Percentiles rank a stretch among this genome's conserved stretches.
Conservation (phyloP, 176 grass and related monocot species). For the Leersia perrieri region DNA sequence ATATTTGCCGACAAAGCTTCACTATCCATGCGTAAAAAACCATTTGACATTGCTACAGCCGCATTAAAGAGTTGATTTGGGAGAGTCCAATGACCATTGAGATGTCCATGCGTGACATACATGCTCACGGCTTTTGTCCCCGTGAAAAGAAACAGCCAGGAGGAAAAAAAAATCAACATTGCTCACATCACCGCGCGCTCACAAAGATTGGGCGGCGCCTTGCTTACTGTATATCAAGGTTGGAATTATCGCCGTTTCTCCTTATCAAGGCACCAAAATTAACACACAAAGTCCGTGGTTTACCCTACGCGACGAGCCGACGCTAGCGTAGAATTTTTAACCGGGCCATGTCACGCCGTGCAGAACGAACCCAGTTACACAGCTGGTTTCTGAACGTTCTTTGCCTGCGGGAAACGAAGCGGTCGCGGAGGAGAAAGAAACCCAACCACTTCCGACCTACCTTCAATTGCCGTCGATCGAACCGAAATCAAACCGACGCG, state of each 20-base stretch:
- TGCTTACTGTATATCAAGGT: constrained; percentile 33
- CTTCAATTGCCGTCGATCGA: constrained; percentile 39
- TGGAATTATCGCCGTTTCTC: not conserved
- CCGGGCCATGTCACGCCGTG: not conserved
- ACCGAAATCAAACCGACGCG: not conserved
- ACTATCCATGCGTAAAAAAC: constrained; percentile 14
- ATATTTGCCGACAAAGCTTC: not conserved
- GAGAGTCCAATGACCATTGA: not conserved
- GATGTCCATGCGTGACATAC: not conserved
- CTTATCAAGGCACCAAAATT: not conserved
- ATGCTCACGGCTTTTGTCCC: constrained; percentile 14
- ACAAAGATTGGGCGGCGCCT: not conserved
- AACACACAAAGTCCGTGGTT: not conserved
- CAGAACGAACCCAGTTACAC: not conserved
- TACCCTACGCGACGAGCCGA: constrained; percentile 7
- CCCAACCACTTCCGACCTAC: constrained; percentile 41
- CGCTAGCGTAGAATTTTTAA: not conserved
- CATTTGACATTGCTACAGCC: not conserved
- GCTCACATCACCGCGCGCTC: not conserved
- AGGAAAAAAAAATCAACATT: not conserved
- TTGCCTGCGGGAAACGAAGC: constrained; percentile 21
- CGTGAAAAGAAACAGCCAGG: not conserved
- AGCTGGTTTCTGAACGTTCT: not conserved
- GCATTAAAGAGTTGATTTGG: not conserved
- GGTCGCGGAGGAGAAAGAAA: not conserved